These are phyloP conservation scores for Fragaria nilgerrensis DNA, from an alignment of 306 rosid genomes.

Conservation along the genomic window DNA sequence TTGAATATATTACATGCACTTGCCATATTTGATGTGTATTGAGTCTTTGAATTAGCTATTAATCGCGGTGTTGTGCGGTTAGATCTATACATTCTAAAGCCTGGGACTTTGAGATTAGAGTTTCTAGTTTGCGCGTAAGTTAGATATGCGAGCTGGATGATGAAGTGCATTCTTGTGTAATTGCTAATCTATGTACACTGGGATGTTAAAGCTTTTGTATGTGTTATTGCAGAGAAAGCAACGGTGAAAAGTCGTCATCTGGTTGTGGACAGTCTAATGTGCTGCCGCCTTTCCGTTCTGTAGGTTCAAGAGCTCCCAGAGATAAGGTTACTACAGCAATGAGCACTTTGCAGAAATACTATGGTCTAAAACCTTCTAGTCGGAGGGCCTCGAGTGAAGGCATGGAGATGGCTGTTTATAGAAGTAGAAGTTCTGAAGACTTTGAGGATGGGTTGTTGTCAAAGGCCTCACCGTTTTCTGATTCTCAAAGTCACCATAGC, in stretches of 20 bases:
- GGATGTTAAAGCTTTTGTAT: slow-evolving; percentile 19
- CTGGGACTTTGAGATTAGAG: background rate
- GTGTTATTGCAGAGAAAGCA: slow-evolving; percentile 41
- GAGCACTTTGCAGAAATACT: slow-evolving; percentile 64
- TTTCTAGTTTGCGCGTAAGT: background rate
- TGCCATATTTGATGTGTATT: background rate
- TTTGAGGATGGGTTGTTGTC: slow-evolving; percentile 45
- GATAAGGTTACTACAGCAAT: slow-evolving; percentile 54
- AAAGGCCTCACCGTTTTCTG: slow-evolving; percentile 41
- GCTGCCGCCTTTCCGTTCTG: slow-evolving; percentile 44
- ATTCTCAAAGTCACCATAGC: slow-evolving; percentile 26
- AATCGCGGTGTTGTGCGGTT: background rate
- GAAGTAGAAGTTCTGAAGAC: slow-evolving; percentile 41
- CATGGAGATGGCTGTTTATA: slow-evolving; percentile 60
- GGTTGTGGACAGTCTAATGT: slow-evolving; percentile 39
- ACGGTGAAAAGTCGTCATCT: slow-evolving; percentile 30
- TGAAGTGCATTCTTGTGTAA: background rate
- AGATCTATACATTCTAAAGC: background rate
- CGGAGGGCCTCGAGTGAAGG: slow-evolving; percentile 33
- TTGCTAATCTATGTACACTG: background rate
- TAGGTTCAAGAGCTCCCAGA: slow-evolving; percentile 48
- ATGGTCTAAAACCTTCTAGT: slow-evolving; percentile 49
- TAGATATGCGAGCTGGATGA: background rate
- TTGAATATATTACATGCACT: background rate
- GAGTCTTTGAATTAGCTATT: background rate